Evolutionary conservation across 805 yeast species (phyloP), one percentile per base, ranked within the genome.

Genomic region (Monosporozyma yasuniensis): DNA sequence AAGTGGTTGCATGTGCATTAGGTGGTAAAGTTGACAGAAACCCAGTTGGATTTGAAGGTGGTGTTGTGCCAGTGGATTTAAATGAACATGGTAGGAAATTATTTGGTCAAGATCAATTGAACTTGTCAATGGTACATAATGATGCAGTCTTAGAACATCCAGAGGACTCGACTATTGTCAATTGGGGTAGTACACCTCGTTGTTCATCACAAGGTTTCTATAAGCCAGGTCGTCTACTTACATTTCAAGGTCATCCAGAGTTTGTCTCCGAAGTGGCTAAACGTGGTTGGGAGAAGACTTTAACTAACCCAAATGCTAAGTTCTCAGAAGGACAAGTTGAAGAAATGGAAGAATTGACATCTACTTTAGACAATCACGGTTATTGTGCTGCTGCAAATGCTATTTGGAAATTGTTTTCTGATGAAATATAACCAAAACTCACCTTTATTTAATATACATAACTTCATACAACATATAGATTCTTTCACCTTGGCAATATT

Each of bases 201-300:
- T 84, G 95, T 54, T 58, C 67, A 0, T 68, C 77, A 34, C 96
- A 89, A 66, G 95, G 95, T 0, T 67, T 86, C 27, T 76, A 76
- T 49, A 75, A 77, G 39, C 72, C 74, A 0, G 61, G 71, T 21
- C 71, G 74, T 42, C 48, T 84, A 7, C 65, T 89, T 21, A 78
- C 93, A 0, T 77, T 88, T 56, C 97, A 89, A 65, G 96, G 96
- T 0, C 97, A 89, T 60, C 96, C 96, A 0, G 96, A 89, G 63
- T 89, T 86, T 59, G 60, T 68, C 23, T 68, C 69, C 0, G 72
- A 65, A 3, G 61, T 61, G 19, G 61, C 65, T 2, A 41, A 42
- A 22, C 49, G 50, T 32, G 57, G 61, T 5, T 41, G 35, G 35
- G 44, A 47, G 23, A 25, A 34, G 43, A 38, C 27, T 10, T 19